Evolutionary conservation across 2,329 filamentous ascomycete genomes (phyloP), one percentile per base, ranked within the genome.

Genomic region (Hansfordia pulvinata): DNA sequence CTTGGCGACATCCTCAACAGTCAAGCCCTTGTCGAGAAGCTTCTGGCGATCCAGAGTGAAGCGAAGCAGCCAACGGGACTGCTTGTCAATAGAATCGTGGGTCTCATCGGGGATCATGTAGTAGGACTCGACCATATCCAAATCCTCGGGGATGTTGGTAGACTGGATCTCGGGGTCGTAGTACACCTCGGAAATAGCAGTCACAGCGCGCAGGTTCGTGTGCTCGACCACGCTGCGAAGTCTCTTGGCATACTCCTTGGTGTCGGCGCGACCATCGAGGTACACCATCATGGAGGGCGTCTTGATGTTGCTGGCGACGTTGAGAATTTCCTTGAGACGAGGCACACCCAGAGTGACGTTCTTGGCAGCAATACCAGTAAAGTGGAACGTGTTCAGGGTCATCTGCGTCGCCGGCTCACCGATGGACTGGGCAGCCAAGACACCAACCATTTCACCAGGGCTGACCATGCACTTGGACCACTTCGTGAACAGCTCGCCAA

Each of bases 331-430:
- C 69, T 98, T 98, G 26, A 98, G 72, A 75, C 90, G 88, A 22
- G 90, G 90, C 22, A 98, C 90, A 84, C 90, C 90, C 25, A 98
- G 76, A 1, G 90, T 98, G 29, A 98, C 88, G 66, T 98, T 98
- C 77, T 98, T 98, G 14, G 88, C 93, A 19, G 92, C 93, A 34
- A 98, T 85, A 93, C 90, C 90, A 54, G 90, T 86, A 54, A 98
- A 98, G 66, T 98, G 90, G 79, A 98, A 98, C 14, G 90, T 98
- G 61, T 98, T 98, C 34, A 98, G 62, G 2, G 90, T 98, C 90
- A 98, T 98, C 64, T 98, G 90, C 2, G 90, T 98, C 13, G 90
- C 92, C 20, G 90, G 90, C 55, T 98, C 90, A 60, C 90, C 90
- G 49, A 98, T 98, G 17, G 90, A 98, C 58, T 98, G 90, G 6